Conservation (phyloP, 768 basidiomycete species). For the Panaeolus cyanescens region DNA sequence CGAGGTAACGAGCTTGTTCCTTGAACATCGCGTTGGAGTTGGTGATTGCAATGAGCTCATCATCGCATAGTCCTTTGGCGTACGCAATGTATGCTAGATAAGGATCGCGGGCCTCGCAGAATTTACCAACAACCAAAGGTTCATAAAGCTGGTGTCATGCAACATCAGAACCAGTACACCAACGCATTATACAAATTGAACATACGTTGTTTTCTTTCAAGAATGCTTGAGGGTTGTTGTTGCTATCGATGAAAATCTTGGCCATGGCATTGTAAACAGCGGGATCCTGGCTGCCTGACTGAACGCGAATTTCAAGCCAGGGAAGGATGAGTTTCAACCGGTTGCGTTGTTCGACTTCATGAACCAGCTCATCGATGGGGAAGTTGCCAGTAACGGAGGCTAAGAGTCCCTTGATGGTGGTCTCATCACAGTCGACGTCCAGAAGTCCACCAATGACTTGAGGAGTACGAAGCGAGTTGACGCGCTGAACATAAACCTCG, state of each 20-base stretch:
- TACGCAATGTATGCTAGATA: slow-evolving; percentile 99
- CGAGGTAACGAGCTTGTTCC: slow-evolving; percentile 97
- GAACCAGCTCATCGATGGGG: slow-evolving; percentile 96
- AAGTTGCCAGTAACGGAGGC: slow-evolving; percentile 95
- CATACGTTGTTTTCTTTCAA: slow-evolving; percentile 97
- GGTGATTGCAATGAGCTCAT: slow-evolving; percentile 94
- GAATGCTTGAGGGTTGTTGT: slow-evolving; percentile 97
- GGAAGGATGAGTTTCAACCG: slow-evolving; percentile 95
- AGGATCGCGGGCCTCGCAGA: slow-evolving; percentile 98
- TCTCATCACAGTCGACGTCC: slow-evolving; percentile 98
- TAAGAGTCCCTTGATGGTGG: slow-evolving; percentile 91
- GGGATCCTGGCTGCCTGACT: slow-evolving; percentile 91
- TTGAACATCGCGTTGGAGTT: slow-evolving; percentile 99
- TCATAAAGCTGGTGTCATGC: slow-evolving; percentile 74
- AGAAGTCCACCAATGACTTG: slow-evolving; percentile 96
- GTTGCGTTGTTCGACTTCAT: slow-evolving; percentile 96
- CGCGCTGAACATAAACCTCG: slow-evolving; percentile 99
- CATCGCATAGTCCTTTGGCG: slow-evolving; percentile 98
- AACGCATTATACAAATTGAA: slow-evolving; percentile 11
- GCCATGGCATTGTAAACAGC: slow-evolving; percentile 96
- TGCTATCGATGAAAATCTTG: slow-evolving; percentile 98
- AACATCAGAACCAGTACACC: slow-evolving; percentile 12
- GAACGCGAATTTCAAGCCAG: slow-evolving; percentile 93
- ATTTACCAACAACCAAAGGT: slow-evolving; percentile 96
- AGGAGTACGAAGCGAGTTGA: slow-evolving; percentile 95